A percentile compares a stretch with the other conserved stretches of the same genome.
phyloP scores from a whole-genome alignment of 2,329 filamentous ascomycete genomes.

The Stagonosporopsis chrysanthemi region DNA sequence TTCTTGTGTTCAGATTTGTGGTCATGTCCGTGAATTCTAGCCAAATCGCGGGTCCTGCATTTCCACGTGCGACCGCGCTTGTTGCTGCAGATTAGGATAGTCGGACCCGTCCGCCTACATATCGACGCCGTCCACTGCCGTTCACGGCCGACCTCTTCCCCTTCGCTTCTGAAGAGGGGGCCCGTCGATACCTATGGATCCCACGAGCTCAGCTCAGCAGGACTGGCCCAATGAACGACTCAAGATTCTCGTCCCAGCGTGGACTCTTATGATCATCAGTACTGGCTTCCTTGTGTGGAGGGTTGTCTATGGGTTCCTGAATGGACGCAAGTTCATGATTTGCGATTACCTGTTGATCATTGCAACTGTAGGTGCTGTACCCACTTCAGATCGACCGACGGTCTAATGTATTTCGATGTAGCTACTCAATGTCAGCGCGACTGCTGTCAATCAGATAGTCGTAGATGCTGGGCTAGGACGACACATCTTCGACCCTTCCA shows the following conservation, averaged over 20 bases:
- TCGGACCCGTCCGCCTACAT: slow-evolving; percentile 2
- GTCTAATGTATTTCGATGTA: slow-evolving; percentile 18
- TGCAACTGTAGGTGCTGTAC: slow-evolving; percentile 30
- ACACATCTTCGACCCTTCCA: slow-evolving; percentile 35
- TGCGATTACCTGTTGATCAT: slow-evolving; percentile 40
- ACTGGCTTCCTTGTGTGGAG: slow-evolving; percentile 37
- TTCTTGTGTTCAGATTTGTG: slow-evolving; percentile 7
- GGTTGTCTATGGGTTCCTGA: slow-evolving; percentile 30
- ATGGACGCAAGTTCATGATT: slow-evolving; percentile 31
- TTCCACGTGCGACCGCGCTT: slow-evolving; percentile 1
- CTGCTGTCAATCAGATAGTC: slow-evolving; percentile 20
- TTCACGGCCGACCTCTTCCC: background rate
- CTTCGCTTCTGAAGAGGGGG: slow-evolving; percentile 2
- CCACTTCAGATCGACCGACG: background rate
- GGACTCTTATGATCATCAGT: slow-evolving; percentile 30
- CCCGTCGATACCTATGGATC: slow-evolving; percentile 20
- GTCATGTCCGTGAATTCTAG: background rate
- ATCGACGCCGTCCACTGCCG: slow-evolving; percentile 5
- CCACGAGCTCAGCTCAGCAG: slow-evolving; percentile 16
- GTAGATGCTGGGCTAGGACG: slow-evolving; percentile 32
- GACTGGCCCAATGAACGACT: slow-evolving; percentile 36
- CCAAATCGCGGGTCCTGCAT: background rate
- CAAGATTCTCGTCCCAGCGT: slow-evolving; percentile 31
- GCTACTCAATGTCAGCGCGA: slow-evolving; percentile 29
- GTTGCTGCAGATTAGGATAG: background rate